Percentiles rank a stretch among this genome's conserved stretches.
Evolutionary conservation across 805 yeast species (phyloP).

Genomic region (Pichia heedii): DNA sequence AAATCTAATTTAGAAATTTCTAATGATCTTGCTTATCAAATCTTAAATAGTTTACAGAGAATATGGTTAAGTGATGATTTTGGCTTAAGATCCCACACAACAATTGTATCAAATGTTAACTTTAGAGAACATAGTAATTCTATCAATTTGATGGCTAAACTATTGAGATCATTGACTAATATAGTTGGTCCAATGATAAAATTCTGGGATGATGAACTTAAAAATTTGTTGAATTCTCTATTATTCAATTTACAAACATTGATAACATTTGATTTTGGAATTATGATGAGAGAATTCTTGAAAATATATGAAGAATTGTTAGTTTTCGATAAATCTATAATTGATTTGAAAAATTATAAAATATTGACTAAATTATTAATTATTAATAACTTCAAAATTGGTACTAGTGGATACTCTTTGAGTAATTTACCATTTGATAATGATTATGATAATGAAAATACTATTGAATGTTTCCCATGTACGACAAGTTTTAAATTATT

Average conservation of each 20-base stretch:
- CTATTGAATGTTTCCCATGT: slow-evolving; percentile 18
- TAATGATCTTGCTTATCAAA: slow-evolving; percentile 30
- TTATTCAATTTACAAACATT: slow-evolving; percentile 30
- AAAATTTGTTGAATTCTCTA: slow-evolving; percentile 29
- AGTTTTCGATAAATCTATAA: slow-evolving; percentile 34
- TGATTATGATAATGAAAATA: slow-evolving; percentile 18
- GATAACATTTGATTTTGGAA: slow-evolving; percentile 26
- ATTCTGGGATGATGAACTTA: slow-evolving; percentile 24
- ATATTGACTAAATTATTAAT: slow-evolving; percentile 25
- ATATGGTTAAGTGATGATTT: slow-evolving; percentile 40
- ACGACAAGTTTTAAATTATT: slow-evolving; percentile 25
- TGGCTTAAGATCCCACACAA: slow-evolving; percentile 36
- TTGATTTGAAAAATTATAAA: slow-evolving; percentile 25
- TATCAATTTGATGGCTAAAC: slow-evolving; percentile 32
- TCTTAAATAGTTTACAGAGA: slow-evolving; percentile 32
- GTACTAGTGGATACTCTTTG: slow-evolving; percentile 20
- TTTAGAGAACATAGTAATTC: slow-evolving; percentile 35
- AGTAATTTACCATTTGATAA: slow-evolving; percentile 19
- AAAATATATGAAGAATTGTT: slow-evolving; percentile 37
- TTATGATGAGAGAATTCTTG: slow-evolving; percentile 31
- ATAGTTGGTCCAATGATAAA: slow-evolving; percentile 50
- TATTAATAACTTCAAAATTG: slow-evolving; percentile 27
- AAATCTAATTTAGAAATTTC: slow-evolving; percentile 29
- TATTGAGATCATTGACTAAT: slow-evolving; percentile 37
- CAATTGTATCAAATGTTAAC: slow-evolving; percentile 42